Percentiles rank a stretch among this genome's conserved stretches.
These are phyloP conservation scores for Eleusine indica DNA, from an alignment of 176 grass and related monocot species.

Conservation along the genomic window DNA sequence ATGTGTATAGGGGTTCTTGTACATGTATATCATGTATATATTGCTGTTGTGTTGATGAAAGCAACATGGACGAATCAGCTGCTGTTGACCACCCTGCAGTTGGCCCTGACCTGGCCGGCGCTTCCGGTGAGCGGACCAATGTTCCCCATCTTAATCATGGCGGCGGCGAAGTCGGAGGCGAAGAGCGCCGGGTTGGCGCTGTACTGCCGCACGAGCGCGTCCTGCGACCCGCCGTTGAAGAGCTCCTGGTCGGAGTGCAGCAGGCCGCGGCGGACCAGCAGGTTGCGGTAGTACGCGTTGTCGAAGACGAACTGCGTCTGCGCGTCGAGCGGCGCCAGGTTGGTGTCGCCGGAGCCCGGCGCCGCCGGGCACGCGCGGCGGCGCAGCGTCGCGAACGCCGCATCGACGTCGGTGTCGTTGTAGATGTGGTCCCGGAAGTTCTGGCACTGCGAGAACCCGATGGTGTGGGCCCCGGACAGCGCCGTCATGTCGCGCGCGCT, in stretches of 20 bases:
- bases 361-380: slow-evolving; percentile 36
- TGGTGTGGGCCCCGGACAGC: slow-evolving; percentile 80
- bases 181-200: background rate
- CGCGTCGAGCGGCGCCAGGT: slow-evolving; percentile 55
- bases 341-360: slow-evolving; percentile 29
- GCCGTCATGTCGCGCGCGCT: slow-evolving; percentile 58
- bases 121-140: slow-evolving; percentile 50
- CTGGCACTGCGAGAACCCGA: slow-evolving; percentile 68
- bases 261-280: slow-evolving; percentile 40
- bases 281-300: slow-evolving; percentile 69
- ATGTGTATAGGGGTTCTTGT: background rate
- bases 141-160: slow-evolving; percentile 64
- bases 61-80: background rate
- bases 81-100: slow-evolving; percentile 66
- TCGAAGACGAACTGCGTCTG: slow-evolving; percentile 60
- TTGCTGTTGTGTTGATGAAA: background rate
- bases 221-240: slow-evolving; percentile 63
- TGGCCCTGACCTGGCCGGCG: slow-evolving; percentile 51
- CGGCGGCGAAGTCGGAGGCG: slow-evolving; percentile 43
- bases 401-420: slow-evolving; percentile 57
- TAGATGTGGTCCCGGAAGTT: slow-evolving; percentile 72
- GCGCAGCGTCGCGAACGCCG: slow-evolving; percentile 46
- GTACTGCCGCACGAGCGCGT: slow-evolving; percentile 55
- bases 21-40: background rate
- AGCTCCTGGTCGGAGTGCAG: slow-evolving; percentile 86